Conservation (phyloP, 495 filamentous ascomycete genomes). For the Hypoxylon crocopeplum region DNA sequence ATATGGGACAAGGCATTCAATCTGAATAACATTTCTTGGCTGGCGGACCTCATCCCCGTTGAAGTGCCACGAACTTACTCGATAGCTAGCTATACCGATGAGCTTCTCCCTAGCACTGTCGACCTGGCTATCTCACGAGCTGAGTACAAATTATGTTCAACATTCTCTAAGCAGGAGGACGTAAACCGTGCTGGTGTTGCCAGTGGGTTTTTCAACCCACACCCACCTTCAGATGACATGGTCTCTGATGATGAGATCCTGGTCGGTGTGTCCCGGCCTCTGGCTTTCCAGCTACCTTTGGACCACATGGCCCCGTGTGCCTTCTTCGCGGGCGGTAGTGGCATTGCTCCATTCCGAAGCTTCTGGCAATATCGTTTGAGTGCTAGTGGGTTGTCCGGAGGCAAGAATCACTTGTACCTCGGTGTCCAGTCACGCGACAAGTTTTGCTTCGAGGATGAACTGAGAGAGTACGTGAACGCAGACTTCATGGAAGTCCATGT, state of each 20-base stretch:
- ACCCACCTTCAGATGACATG: conserved; percentile 43
- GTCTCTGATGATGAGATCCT: conserved; percentile 49
- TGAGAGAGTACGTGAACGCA: conserved; percentile 53
- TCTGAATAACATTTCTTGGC: conserved; percentile 51
- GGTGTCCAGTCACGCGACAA: conserved; percentile 59
- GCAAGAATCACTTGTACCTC: conserved; percentile 57
- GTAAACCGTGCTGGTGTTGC: conserved; percentile 50
- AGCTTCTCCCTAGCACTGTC: conserved; percentile 55
- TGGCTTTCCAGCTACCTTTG: conserved; percentile 58
- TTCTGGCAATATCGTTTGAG: conserved; percentile 56
- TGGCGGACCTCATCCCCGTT: conserved; percentile 51
- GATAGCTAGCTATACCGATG: conserved; percentile 54
- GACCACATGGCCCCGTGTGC: conserved; percentile 54
- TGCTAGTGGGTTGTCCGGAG: conserved; percentile 43
- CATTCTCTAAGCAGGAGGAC: conserved; percentile 44
- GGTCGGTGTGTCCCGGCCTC: conserved; percentile 55
- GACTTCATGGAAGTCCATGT: conserved; percentile 58
- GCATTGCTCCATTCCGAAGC: conserved; percentile 59
- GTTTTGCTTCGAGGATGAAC: conserved; percentile 58
- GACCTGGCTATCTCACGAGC: conserved; percentile 56
- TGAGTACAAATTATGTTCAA: conserved; percentile 53
- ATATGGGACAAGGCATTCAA: conserved; percentile 58
- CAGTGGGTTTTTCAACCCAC: conserved; percentile 59
- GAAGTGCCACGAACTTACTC: conserved; percentile 60
- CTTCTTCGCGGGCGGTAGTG: conserved; percentile 59